Conservation (phyloP, 1,139 yeast species). For the Geotrichum carabidarum region DNA sequence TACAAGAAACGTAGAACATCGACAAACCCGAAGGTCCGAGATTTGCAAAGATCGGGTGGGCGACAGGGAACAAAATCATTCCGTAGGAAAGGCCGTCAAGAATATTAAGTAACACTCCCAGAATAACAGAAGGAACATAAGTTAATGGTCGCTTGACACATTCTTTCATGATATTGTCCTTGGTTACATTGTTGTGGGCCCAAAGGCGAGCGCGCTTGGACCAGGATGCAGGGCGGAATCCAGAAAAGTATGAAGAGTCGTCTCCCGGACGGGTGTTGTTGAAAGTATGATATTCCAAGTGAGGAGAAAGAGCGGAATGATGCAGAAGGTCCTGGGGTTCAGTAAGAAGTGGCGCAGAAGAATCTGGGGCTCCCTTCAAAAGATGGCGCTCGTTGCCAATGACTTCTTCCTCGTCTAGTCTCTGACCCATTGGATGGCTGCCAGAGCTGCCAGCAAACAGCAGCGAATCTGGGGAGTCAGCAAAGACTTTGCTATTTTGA, state of each 20-base stretch:
- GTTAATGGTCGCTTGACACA: slow-evolving; percentile 40
- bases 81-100: slow-evolving; percentile 94
- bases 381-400: neutral
- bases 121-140: slow-evolving; percentile 68
- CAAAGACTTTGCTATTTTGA: neutral
- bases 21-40: slow-evolving; percentile 88
- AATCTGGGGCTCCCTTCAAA: neutral
- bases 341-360: neutral
- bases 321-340: neutral
- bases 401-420: neutral
- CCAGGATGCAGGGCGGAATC: slow-evolving; percentile 16
- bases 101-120: slow-evolving; percentile 79
- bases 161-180: slow-evolving; percentile 16
- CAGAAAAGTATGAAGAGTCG: slow-evolving; percentile 10
- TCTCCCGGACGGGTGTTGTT: slow-evolving; percentile 3
- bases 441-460: neutral
- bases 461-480: neutral
- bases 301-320: slow-evolving; percentile 8
- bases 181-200: slow-evolving; percentile 12
- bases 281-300: slow-evolving; percentile 18
- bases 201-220: slow-evolving; percentile 16
- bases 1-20: slow-evolving; percentile 87
- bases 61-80: slow-evolving; percentile 91
- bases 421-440: neutral
- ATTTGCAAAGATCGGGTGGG: slow-evolving; percentile 67